A percentile compares a stretch with the other conserved stretches of the same genome.
Evolutionary conservation across 805 yeast species (phyloP).

Genomic region (Lipomyces chichibuensis): DNA sequence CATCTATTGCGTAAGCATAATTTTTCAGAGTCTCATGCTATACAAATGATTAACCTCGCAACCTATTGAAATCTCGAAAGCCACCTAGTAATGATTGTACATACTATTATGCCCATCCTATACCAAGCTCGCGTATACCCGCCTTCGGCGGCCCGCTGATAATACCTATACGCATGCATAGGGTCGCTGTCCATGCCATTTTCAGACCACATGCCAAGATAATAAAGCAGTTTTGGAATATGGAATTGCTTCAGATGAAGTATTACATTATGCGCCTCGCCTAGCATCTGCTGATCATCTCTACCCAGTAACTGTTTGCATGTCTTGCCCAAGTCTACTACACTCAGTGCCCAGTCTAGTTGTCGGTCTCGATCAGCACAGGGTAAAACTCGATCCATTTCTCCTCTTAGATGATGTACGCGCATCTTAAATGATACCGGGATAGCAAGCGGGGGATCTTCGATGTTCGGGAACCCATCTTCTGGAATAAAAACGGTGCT

Average conservation of each 20-base stretch:
- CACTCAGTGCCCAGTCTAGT: constrained; percentile 27
- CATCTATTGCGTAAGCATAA: constrained; percentile 40
- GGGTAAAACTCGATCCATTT: neutral
- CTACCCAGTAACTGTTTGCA: neutral
- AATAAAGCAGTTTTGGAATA: constrained; percentile 39
- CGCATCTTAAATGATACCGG: constrained; percentile 22
- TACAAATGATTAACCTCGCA: no score
- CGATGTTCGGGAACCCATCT: constrained; percentile 10
- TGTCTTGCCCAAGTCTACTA: neutral
- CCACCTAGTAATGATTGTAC: constrained; percentile 5
- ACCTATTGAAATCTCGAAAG: neutral
- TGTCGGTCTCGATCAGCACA: neutral
- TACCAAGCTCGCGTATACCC: constrained; percentile 46
- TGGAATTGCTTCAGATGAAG: constrained; percentile 1
- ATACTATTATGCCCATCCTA: constrained; percentile 42
- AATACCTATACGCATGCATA: constrained; percentile 38
- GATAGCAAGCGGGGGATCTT: neutral
- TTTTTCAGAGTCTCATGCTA: constrained; percentile 43
- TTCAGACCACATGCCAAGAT: constrained; percentile 40
- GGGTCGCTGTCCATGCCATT: constrained; percentile 38
- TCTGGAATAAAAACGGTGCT: constrained; percentile 16
- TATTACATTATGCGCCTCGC: constrained; percentile 7
- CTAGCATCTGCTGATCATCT: constrained; percentile 10
- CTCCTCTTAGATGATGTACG: constrained; percentile 2
- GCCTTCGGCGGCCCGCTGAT: constrained; percentile 42